Evolutionary conservation across 768 basidiomycete species (phyloP).

Genomic region (Kwoniella dendrophila): DNA sequence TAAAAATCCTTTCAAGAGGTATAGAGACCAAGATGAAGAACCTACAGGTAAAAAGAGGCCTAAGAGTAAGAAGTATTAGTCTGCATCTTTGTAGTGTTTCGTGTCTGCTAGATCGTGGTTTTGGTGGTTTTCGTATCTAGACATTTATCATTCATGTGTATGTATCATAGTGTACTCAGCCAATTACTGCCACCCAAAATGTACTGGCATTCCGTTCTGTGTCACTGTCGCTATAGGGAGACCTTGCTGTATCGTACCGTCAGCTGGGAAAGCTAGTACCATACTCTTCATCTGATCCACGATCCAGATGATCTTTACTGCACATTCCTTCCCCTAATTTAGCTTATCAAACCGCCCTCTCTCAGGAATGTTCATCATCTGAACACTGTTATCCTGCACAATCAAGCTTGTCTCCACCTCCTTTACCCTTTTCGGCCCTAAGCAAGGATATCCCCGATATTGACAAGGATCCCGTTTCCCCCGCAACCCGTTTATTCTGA

Average conservation of each 20-base stretch:
- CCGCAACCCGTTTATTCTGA: too few relatives aligned
- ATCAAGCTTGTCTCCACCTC: constrained; percentile 4
- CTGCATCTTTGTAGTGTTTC: background rate
- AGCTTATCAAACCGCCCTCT: background rate
- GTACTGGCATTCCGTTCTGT: too few relatives aligned
- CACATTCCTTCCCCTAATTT: too few relatives aligned
- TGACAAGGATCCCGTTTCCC: too few relatives aligned
- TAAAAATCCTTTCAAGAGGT: constrained; percentile 31
- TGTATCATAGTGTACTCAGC: constrained; percentile 1
- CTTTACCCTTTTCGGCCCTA: constrained; percentile 3
- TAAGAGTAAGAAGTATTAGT: constrained; percentile 19
- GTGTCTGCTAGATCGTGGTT: background rate
- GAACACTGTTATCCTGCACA: constrained; percentile 5
- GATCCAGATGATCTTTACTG: background rate
- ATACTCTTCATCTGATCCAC: background rate
- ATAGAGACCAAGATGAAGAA: constrained; percentile 21
- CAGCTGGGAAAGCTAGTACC: too few relatives aligned
- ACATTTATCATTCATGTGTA: background rate
- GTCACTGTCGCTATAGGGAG: too few relatives aligned
- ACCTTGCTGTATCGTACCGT: too few relatives aligned
- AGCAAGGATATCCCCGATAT: constrained; percentile 3
- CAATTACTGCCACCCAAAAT: too few relatives aligned
- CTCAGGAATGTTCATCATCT: background rate
- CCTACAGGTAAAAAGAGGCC: constrained; percentile 24
- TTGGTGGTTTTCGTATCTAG: background rate